Evolutionary conservation across 441 rosid species (phyloP), one percentile per base, ranked within the genome.

Genomic region (Monsonia emarginata): DNA sequence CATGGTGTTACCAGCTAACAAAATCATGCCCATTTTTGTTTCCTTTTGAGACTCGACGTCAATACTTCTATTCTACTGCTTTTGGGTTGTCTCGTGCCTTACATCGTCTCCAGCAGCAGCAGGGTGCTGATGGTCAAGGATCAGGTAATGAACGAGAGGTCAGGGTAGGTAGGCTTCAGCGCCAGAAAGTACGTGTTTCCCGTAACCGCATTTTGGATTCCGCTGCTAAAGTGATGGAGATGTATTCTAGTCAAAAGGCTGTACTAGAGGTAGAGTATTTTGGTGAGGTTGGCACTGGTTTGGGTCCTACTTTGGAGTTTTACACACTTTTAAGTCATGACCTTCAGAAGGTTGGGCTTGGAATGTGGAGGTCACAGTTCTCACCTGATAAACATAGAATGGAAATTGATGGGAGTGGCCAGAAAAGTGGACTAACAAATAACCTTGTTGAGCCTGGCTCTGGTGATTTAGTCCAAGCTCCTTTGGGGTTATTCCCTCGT

Each of bases 241-340:
- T 95, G 99, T 95, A 90, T 81, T 95, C 96, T 74, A 88, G 96
- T 82, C 98, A 95, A 72, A 90, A 93, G 76, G 97, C 97, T 71
- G 91, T 95, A 69, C 97, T 95, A 71, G 99, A 95, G 79, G 99
- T 95, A 13, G 99, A 95, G 77, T 95, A 95, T 81, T 92, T 95
- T 86, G 99, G 99, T 67, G 99, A 95, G 86, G 99, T 95, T 72
- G 98, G 99, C 61, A 95, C 99, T 50, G 99, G 99, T 40, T 78
- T 95, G 75, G 99, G 99, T 60, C 99, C 99, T 50, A 95, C 99
- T 16, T 81, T 95, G 67, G 99, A 95, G 82, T 95, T 95, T 68
- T 95, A 95, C 78, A 95, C 99, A 19, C 94, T 95, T 72, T 64
- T 95, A 65, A 92, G 99, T 81, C 95, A 88, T 65, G 99, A 95